Base-by-base conservation (phyloP, 1,284 basidiomycete species). In the Chalciporus sp. region DNA sequence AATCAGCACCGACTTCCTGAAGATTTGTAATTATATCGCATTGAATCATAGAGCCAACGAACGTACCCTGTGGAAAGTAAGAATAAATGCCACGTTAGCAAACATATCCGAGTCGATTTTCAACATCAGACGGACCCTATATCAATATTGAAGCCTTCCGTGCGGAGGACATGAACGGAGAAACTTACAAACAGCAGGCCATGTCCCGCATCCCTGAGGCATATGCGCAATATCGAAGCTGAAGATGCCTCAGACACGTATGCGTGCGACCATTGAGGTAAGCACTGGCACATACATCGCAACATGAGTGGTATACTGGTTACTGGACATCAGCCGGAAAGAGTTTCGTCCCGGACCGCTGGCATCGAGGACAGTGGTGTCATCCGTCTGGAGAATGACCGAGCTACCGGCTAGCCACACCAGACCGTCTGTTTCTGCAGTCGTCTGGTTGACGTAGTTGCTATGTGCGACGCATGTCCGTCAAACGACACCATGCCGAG, bases 371-470 rank as follows among this genome's bases (percentile, higher is more conserved):
- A 59, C 55, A 4, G 71, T 71, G 1, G 60, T 66, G 47, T 67
- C 31, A 46, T 76, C 75, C 1, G 69, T 72, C 4, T 70, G 65
- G 41, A 76, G 58, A 33, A 78, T 73, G 49, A 84, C 80, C 12
- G 72, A 71, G 61, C 77, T 68, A 4, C 67, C 72, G 31, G 72
- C 72, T 1, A 80, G 70, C 46, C 70, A 82, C 12, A 79, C 80
- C 51, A 84, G 63, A 53, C 82, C 81, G 19, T 73, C 59, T 20
- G 63, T 61, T 39, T 62, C 53, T 0, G 82, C 82, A 0, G 77
- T 80, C 4, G 67, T 54, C 50, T 74, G 58, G 57, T 71, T 59
- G 41, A 84, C 80, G 56, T 84, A 85, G 56, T 81, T 80, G 17
- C 81, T 84, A 47, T 2, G 14, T 31, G n/a, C n/a, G n/a, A n/a